Evolutionary conservation across 2,329 filamentous ascomycete genomes (phyloP), one percentile per base, ranked within the genome.

Genomic region (Talaromyces sp.): DNA sequence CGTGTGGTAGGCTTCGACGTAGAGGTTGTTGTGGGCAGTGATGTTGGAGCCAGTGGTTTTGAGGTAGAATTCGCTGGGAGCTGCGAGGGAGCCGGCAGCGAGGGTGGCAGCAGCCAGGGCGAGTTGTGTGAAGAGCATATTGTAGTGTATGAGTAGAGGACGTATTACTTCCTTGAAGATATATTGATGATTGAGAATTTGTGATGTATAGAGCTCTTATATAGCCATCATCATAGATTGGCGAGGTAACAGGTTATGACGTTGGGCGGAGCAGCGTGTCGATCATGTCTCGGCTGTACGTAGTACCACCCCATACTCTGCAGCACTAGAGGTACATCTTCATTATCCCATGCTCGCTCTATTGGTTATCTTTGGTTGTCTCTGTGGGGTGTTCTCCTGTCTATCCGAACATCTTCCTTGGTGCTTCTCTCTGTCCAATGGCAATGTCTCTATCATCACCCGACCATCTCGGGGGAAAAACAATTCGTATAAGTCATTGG

Each of bases 1-100:
- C n/a, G 76, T 78, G 70, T 80, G 78, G 67, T 78, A 80, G 43
- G 72, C 69, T 33, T 72, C 72, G 33, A 80, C 70, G 35, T 75
- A 79, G 62, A 78, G 73, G 66, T 75, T 64, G 68, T 78, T 77
- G 67, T 77, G 73, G 1, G 70, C 56, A 0, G 67, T 25, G 57
- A 73, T 70, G 25, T 65, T 62, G 10, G 73, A 69, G 13, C 67
- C 71, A n/a, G 68, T 66, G 22, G 77, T 74, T 68, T 78, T 79
- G 37, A 79, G 70, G 62, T 72, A 69, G 68, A 78, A 78, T 37
- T 70, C 64, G 11, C 56, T 41, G 2, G 75, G 74, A 61, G 63
- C 69, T 47, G 74, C 73, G 11, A 68, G 61, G 45, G 69, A 71
- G 31, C 71, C 62, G 56, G 73, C 69, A 61, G 71, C 70, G 25